These are phyloP conservation scores for Solanum pimpinellifolium DNA, from an alignment of 257 asterid genomes.

Conservation along the genomic window DNA sequence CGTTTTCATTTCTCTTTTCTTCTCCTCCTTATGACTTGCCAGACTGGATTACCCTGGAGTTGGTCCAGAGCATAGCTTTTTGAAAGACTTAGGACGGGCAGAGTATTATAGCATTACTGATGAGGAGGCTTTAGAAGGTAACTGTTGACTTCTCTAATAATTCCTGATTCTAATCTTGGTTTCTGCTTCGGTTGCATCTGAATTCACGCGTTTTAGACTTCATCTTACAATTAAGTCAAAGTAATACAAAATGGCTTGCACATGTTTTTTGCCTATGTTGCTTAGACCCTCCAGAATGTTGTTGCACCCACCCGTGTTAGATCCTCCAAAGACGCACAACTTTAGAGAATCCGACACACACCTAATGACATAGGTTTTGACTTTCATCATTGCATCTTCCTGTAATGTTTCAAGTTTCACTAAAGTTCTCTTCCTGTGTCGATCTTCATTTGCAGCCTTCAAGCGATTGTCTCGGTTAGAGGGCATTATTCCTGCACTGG, in stretches of 20 bases:
- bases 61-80: slow-evolving; percentile 95
- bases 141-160: neutral
- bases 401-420: neutral
- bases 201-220: neutral
- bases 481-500: slow-evolving; percentile 92
- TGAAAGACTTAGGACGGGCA: slow-evolving; percentile 86
- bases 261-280: neutral
- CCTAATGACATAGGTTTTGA: neutral
- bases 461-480: slow-evolving; percentile 79
- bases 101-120: slow-evolving; percentile 80
- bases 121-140: slow-evolving; percentile 91
- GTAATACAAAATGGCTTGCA: neutral
- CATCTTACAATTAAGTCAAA: neutral
- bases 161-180: neutral
- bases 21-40: neutral
- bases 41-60: slow-evolving; percentile 96
- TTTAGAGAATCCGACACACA: neutral
- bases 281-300: neutral
- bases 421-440: neutral
- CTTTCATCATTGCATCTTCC: neutral
- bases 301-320: neutral
- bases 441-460: slow-evolving; percentile 44
- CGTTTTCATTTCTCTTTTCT: neutral
- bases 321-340: neutral
- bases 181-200: neutral